Conservation (phyloP, 2,329 filamentous ascomycete genomes). For the Sclerotinia borealis region DNA sequence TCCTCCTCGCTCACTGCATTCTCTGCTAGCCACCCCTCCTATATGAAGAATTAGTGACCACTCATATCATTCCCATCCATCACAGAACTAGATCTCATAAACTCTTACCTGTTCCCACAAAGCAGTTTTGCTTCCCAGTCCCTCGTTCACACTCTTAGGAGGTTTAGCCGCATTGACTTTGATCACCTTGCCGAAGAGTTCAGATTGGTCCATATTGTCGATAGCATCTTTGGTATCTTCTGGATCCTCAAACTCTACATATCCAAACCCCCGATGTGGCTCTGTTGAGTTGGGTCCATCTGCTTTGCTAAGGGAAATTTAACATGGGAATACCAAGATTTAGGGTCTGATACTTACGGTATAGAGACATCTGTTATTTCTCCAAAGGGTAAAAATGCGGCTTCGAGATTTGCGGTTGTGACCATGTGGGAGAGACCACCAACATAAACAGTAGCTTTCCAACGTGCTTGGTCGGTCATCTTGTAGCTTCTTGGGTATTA, state of each 20-base stretch:
- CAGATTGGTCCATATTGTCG: conserved; percentile 98
- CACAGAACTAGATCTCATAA: not conserved
- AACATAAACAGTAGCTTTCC: conserved; percentile 89
- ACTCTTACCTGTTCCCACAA: conserved; percentile 87
- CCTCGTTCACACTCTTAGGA: conserved; percentile 81
- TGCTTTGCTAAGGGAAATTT: conserved; percentile 51
- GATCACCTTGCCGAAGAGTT: conserved; percentile 86
- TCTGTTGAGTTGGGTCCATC: conserved; percentile 74
- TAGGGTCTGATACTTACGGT: conserved; percentile 41
- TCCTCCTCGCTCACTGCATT: conserved; percentile 82
- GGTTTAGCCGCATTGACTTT: conserved; percentile 90
- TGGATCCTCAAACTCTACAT: conserved; percentile 85
- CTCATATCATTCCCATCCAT: not conserved
- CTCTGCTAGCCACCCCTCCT: conserved; percentile 93
- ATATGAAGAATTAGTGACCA: conserved; percentile 19
- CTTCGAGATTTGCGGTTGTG: conserved; percentile 68
- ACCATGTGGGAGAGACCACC: conserved; percentile 80
- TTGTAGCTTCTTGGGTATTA: conserved; percentile 17
- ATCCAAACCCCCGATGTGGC: conserved; percentile 86
- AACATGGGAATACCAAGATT: not conserved
- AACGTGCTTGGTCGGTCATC: conserved; percentile 77
- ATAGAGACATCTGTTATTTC: conserved; percentile 89
- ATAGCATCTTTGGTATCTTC: conserved; percentile 91
- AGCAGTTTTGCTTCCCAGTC: conserved; percentile 85
- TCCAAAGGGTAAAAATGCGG: conserved; percentile 94